Conservation (phyloP, 371 early-diverging fungal species). For the Mortierella polycephala region DNA sequence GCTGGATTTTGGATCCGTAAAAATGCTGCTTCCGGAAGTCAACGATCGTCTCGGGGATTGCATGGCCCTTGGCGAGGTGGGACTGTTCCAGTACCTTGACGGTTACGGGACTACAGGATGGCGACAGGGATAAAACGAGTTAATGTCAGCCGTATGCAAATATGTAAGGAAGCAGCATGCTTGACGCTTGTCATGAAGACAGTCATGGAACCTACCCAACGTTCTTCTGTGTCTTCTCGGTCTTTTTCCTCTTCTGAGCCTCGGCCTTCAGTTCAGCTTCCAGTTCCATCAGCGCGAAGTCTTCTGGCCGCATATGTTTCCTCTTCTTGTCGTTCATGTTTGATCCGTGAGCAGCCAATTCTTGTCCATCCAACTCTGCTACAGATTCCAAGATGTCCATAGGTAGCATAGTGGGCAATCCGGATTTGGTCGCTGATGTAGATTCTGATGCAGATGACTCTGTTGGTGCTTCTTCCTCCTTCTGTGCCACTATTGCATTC, state of each 20-base stretch:
- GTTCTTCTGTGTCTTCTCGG: conserved; percentile 41
- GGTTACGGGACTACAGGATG: conserved; percentile 39
- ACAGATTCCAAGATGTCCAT: conserved; percentile 50
- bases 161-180: neutral
- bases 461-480: neutral
- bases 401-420: conserved; percentile 36
- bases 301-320: conserved; percentile 52
- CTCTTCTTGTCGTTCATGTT: conserved; percentile 23
- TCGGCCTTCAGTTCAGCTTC: conserved; percentile 40
- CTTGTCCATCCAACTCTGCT: conserved; percentile 37
- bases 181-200: neutral
- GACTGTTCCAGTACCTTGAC: conserved; percentile 52
- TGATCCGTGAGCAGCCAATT: neutral
- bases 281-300: conserved; percentile 49
- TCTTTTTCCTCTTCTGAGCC: conserved; percentile 35
- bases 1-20: conserved; percentile 40
- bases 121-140: neutral
- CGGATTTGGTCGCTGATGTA: conserved; percentile 18
- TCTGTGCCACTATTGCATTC: neutral
- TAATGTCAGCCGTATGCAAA: neutral
- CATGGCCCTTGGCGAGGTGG: conserved; percentile 35
- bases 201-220: conserved; percentile 33
- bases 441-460: neutral
- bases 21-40: conserved; percentile 51
- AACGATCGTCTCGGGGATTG: conserved; percentile 40